Percentiles rank a stretch among this genome's conserved stretches.
These are phyloP conservation scores for Xerocomus potaroensis DNA, from an alignment of 768 basidiomycete species.

Conservation along the genomic window DNA sequence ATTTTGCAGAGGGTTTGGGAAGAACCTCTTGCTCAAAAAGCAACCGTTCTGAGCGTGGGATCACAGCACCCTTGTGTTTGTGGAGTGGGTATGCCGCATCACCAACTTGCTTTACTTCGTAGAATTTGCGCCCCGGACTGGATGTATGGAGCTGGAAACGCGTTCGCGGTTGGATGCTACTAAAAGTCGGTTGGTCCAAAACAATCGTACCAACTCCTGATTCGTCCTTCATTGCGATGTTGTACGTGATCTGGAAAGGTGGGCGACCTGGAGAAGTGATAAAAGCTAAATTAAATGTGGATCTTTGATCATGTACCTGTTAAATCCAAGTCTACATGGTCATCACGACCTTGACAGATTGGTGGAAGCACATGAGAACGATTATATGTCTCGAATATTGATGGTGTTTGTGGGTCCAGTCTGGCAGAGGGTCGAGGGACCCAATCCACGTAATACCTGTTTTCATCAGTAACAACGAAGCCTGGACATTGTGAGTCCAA, in stretches of 20 bases:
- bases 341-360: constrained; percentile 78
- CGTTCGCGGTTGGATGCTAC: constrained; percentile 76
- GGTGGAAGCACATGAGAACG: constrained; percentile 70
- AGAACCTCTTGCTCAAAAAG: constrained; percentile 85
- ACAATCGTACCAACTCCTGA: constrained; percentile 66
- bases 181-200: constrained; percentile 74
- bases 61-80: constrained; percentile 55
- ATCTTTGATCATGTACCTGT: constrained; percentile 44
- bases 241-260: constrained; percentile 94
- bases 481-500: constrained; percentile 85
- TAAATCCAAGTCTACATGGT: constrained; percentile 81
- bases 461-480: constrained; percentile 51
- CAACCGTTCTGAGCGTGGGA: constrained; percentile 64
- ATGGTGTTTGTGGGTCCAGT: constrained; percentile 55
- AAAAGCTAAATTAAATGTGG: neutral
- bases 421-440: constrained; percentile 73
- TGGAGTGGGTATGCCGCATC: constrained; percentile 81
- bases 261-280: constrained; percentile 55
- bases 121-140: constrained; percentile 75
- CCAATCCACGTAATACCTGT: constrained; percentile 71
- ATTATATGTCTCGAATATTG: constrained; percentile 58
- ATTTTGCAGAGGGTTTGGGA: constrained; percentile 74
- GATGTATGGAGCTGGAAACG: constrained; percentile 80
- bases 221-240: constrained; percentile 67
- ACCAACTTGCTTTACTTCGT: constrained; percentile 86